Base-by-base conservation (phyloP, 2,329 filamentous ascomycete genomes). In the Microsporum ferrugineum region DNA sequence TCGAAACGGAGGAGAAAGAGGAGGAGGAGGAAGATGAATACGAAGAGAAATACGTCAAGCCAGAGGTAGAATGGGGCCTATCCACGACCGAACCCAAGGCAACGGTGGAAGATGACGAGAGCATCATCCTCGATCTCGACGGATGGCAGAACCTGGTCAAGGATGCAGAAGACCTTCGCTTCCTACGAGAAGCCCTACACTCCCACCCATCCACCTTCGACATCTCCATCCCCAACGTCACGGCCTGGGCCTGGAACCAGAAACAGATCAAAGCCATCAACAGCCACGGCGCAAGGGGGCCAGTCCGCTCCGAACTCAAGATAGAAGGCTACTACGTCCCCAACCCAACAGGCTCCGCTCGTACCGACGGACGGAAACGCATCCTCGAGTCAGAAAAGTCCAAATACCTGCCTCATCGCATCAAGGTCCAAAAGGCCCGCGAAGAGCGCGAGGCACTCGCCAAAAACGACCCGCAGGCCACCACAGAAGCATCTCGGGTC, bases 351-450 rank as follows among this genome's bases (percentile, higher is more conserved):
- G 94, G 94, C 38, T 88, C 85, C 67, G 94, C 94, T 61, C 84
- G 94, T 61, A 96, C 94, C 0, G 91, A 99, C 76, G 91, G 91
- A 33, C 86, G 91, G 69, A 92, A 95, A 78, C 95, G 92, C 79
- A 97, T 99, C 61, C 82, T 95, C 64, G 95, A 99, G 72, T 89
- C 90, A 0, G 94, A 99, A 73, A 99, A 99, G 78, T 96, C 91
- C 33, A 96, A 96, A 71, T 99, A 99, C 71, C 82, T 99, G 5
- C 94, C 94, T 45, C 94, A 99, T 78, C 91, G 95, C 66, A 94
- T 99, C 76, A 95, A 95, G 71, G 90, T 99, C 23, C 89, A 94
- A 73, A 94, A 88, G 75, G 89, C 88, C 29, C 85, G 91, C 58
- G 91, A 96, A 73, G 91, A 94, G 73, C 88, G 91, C n/a, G 88